Base-by-base conservation (phyloP, 2,329 filamentous ascomycete species). In the Chaetomiaceae sp. region DNA sequence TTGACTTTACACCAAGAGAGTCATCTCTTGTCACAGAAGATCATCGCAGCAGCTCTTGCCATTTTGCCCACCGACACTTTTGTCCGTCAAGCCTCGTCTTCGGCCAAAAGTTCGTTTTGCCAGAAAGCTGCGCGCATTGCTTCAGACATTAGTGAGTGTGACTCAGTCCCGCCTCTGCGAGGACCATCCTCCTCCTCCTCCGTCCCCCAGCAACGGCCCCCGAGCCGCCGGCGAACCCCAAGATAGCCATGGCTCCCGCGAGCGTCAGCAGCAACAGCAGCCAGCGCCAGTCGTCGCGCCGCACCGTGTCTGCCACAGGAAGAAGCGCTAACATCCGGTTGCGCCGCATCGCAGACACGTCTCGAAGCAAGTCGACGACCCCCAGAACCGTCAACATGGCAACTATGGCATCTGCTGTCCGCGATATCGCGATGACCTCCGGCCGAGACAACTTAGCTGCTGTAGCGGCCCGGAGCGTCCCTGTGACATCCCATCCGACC, bases 381-480 rank as follows among this genome's bases (percentile, higher is more conserved):
- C 64, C 66, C 59, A 66, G 62, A 68, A 65, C 57, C 66, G 68
- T 71, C 69, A 75, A 75, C 68, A 84, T 83, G 80, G 82, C 82
- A 78, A 78, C 75, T 70, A 79, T 82, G 82, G 78, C 79, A 79
- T 75, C 80, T 75, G 79, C 78, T 80, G 80, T 75, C 79, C 81
- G 81, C 80, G 81, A 84, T 80, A 85, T 84, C 73, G 78, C 77
- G 67, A 78, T 77, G 77, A 74, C 78, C 75, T 77, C 75, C 73
- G 68, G 71, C 76, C 81, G 81, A 84, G 82, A 86, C 82, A 82
- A 80, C 82, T 86, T 86, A 71, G 75, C 81, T 85, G 82, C 74
- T 84, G 82, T 85, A 84, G 82, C 81, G 78, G 80, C 80, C 72
- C 77, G 78, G 75, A 81, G 79, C 65, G 79, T 82, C 70, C 74